A percentile compares a stretch with the other conserved stretches of the same genome.
Evolutionary conservation across 441 rosid genomes (phyloP).

Genomic region (Arabidopsis lyrata): DNA sequence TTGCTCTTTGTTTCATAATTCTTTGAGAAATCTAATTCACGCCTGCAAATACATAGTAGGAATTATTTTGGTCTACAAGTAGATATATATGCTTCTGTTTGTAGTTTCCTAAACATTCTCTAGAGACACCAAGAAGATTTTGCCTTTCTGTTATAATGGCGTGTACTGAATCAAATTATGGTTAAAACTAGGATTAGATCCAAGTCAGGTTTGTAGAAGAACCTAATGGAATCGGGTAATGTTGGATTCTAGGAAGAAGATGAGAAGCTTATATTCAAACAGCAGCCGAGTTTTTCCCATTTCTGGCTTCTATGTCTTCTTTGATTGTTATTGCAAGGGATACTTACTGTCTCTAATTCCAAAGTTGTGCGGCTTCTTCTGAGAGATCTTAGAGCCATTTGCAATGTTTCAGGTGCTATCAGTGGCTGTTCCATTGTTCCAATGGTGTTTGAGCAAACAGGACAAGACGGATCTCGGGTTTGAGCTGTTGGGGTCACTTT

Average conservation of each 20-base stretch:
- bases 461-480: conserved; percentile 82
- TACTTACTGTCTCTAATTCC: conserved; percentile 52
- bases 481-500: conserved; percentile 71
- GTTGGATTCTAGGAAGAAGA: conserved; percentile 20
- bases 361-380: conserved; percentile 60
- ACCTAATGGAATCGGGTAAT: background rate
- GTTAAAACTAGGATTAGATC: background rate
- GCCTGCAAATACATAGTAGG: background rate
- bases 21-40: too few relatives aligned
- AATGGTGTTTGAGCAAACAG: conserved; percentile 62
- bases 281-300: conserved; percentile 45
- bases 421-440: conserved; percentile 56
- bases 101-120: background rate
- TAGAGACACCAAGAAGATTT: background rate
- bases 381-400: conserved; percentile 67
- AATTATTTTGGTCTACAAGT: background rate
- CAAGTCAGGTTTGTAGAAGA: background rate
- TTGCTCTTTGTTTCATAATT: background rate
- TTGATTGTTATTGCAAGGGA: conserved; percentile 42
- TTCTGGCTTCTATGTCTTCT: conserved; percentile 47
- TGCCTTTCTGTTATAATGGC: background rate
- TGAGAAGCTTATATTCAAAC: conserved; percentile 29
- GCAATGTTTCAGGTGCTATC: conserved; percentile 68
- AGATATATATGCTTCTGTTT: background rate
- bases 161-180: background rate